Conservation (phyloP, 2,329 filamentous ascomycete species). For the Hypoxylon sp. region DNA sequence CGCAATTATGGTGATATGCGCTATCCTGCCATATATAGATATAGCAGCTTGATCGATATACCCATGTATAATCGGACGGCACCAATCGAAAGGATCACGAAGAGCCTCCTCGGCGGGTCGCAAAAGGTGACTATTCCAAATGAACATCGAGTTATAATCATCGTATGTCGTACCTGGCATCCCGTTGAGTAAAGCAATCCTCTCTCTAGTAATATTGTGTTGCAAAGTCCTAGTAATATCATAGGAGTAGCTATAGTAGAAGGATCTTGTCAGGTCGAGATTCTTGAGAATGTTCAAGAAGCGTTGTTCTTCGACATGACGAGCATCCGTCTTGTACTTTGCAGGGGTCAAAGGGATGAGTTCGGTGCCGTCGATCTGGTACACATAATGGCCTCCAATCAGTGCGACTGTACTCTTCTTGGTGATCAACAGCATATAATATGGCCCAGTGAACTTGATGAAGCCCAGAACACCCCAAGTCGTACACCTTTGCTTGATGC, state of each 20-base stretch:
- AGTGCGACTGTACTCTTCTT: constrained; percentile 97
- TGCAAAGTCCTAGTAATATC: constrained; percentile 94
- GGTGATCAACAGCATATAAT: constrained; percentile 97
- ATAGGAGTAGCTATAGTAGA: constrained; percentile 99
- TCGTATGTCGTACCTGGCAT: constrained; percentile 69
- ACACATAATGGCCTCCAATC: constrained; percentile 95
- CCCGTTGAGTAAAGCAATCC: constrained; percentile 77
- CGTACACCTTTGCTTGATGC: constrained; percentile 88
- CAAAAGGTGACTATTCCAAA: constrained; percentile 95
- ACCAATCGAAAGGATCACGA: constrained; percentile 93
- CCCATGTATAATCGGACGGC: constrained; percentile 93
- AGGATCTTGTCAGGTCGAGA: constrained; percentile 88
- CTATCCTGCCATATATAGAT: constrained; percentile 87
- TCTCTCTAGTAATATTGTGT: constrained; percentile 88
- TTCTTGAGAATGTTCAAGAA: constrained; percentile 92
- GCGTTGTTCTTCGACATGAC: constrained; percentile 88
- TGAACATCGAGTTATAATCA: constrained; percentile 94
- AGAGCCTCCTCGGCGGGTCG: constrained; percentile 79
- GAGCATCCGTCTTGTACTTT: constrained; percentile 80
- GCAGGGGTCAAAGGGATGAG: constrained; percentile 87
- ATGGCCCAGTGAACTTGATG: constrained; percentile 93
- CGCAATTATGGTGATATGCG: constrained; percentile 95
- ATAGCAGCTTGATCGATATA: constrained; percentile 93
- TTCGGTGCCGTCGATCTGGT: constrained; percentile 95
- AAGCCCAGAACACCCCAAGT: constrained; percentile 96